These are phyloP conservation scores for Leishmania braziliensis DNA, from an alignment of 208 protist species.

Conservation along the genomic window DNA sequence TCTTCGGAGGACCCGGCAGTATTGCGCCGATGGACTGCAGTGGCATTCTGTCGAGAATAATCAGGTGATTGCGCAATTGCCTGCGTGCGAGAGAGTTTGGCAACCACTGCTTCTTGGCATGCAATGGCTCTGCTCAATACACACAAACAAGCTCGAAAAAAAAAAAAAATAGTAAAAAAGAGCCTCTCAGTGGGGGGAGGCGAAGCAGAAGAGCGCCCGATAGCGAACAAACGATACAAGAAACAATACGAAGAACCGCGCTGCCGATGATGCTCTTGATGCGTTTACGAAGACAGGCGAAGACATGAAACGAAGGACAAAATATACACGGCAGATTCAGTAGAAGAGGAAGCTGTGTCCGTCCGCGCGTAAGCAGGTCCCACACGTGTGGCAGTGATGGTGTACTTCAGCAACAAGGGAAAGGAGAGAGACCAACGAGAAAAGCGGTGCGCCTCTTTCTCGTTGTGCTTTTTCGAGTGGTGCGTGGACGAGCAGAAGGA, in stretches of 20 bases:
- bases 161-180: neutral
- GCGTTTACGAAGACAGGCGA: neutral
- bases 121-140: neutral
- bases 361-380: neutral
- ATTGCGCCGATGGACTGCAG: conserved; percentile 11
- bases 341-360: neutral
- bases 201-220: neutral
- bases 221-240: neutral
- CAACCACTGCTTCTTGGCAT: neutral
- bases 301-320: neutral
- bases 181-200: neutral
- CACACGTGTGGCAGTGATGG: neutral
- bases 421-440: neutral
- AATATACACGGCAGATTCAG: neutral
- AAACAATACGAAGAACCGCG: neutral
- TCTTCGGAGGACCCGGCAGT: conserved; percentile 25
- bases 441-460: neutral
- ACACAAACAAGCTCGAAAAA: neutral
- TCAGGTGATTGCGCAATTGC: neutral
- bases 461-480: neutral
- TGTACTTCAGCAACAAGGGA: neutral
- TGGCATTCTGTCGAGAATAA: conserved; percentile 11
- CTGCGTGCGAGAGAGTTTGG: neutral
- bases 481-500: neutral
- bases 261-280: neutral